These are phyloP conservation scores for Hypoxylon sp. DNA, from an alignment of 2,329 filamentous ascomycete genomes.

Conservation along the genomic window DNA sequence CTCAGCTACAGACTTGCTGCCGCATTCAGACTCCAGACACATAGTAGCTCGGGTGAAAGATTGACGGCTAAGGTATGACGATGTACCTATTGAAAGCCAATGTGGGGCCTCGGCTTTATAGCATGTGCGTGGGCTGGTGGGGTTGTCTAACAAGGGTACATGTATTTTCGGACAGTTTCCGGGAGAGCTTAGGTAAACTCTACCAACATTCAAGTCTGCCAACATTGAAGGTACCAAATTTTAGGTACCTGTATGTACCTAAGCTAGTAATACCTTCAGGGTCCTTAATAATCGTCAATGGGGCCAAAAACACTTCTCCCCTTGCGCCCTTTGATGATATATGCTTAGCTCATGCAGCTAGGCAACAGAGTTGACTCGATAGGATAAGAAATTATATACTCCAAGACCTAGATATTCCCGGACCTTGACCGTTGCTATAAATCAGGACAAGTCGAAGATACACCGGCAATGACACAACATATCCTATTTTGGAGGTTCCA, in stretches of 20 bases:
- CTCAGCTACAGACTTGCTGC: conserved; percentile 20
- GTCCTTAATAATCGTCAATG: conserved; percentile 14
- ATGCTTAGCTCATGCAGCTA: conserved; percentile 3
- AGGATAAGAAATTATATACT: conserved; percentile 1
- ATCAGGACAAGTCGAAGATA: conserved; percentile 4
- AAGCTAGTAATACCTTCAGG: background rate
- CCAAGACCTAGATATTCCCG: background rate
- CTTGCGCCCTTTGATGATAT: conserved; percentile 1
- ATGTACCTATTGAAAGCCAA: conserved; percentile 27
- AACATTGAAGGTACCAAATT: background rate
- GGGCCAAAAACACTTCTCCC: background rate
- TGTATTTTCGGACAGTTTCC: conserved; percentile 11
- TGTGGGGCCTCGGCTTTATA: conserved; percentile 50
- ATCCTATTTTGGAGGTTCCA: conserved; percentile 11
- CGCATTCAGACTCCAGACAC: conserved; percentile 16
- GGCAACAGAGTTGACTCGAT: conserved; percentile 16
- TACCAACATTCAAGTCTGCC: background rate
- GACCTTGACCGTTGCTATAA: background rate
- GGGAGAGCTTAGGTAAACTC: conserved; percentile 3
- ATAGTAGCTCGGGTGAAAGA: conserved; percentile 14
- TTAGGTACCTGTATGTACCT: background rate
- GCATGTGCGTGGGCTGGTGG: conserved; percentile 22
- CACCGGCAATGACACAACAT: conserved; percentile 12
- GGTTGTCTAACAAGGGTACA: conserved; percentile 16
- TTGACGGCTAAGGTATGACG: conserved; percentile 40